Conservation (phyloP, 495 filamentous ascomycete genomes). For the Podospora didyma region DNA sequence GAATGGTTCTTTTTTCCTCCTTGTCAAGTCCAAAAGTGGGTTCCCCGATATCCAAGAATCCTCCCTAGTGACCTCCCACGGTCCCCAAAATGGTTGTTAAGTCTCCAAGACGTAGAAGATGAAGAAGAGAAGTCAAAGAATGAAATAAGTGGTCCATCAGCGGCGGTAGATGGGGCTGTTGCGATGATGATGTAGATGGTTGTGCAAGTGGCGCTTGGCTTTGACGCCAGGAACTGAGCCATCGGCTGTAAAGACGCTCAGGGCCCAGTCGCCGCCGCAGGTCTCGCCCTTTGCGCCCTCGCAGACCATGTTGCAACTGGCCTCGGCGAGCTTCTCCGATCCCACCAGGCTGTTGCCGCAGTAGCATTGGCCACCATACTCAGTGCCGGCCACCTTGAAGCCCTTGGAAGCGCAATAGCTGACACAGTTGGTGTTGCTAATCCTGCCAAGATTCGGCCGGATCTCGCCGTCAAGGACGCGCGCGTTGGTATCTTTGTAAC, state of each 20-base stretch:
- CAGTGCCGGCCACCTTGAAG: slow-evolving; percentile 56
- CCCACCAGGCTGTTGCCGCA: slow-evolving; percentile 50
- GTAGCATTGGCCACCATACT: slow-evolving; percentile 64
- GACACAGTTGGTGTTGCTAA: slow-evolving; percentile 58
- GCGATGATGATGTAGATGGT: slow-evolving; percentile 3
- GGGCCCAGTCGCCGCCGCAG: slow-evolving; percentile 43
- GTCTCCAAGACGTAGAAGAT: neutral
- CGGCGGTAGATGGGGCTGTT: neutral
- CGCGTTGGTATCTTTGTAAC: slow-evolving; percentile 26
- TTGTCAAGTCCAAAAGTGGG: too few relatives aligned
- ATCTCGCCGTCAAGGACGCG: slow-evolving; percentile 39
- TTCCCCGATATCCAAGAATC: too few relatives aligned
- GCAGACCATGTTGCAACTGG: slow-evolving; percentile 40
- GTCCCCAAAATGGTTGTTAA: too few relatives aligned
- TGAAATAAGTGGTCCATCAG: neutral
- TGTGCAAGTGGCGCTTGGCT: slow-evolving; percentile 17
- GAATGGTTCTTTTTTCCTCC: too few relatives aligned
- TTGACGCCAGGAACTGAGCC: slow-evolving; percentile 8
- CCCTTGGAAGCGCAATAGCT: slow-evolving; percentile 49
- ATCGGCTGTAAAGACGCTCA: slow-evolving; percentile 38
- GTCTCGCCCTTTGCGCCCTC: slow-evolving; percentile 38
- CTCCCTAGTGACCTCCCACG: too few relatives aligned
- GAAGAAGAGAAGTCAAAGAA: neutral
- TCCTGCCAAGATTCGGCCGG: slow-evolving; percentile 37
- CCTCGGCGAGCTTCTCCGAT: slow-evolving; percentile 37